phyloP scores from a whole-genome alignment of 768 basidiomycete species.

The Suillus paluster region DNA sequence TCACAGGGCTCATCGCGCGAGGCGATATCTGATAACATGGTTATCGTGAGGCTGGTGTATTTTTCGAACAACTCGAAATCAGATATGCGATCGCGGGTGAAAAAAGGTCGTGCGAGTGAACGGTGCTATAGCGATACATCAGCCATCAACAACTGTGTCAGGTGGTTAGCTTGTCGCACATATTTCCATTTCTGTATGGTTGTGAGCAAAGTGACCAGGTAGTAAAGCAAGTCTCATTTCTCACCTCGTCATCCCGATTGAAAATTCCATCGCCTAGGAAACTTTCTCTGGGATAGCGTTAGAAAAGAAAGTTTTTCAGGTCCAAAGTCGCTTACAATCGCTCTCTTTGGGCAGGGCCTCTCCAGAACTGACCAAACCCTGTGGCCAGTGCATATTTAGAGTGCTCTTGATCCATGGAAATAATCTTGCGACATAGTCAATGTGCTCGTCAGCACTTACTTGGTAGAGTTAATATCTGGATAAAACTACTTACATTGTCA shows the following conservation, averaged over 20 bases:
- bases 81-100: slow-evolving; percentile 70
- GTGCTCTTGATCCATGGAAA: slow-evolving; percentile 76
- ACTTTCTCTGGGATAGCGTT: slow-evolving; percentile 34
- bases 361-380: slow-evolving; percentile 70
- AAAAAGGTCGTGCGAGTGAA: slow-evolving; percentile 70
- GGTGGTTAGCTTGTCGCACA: slow-evolving; percentile 40
- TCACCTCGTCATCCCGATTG: slow-evolving; percentile 73
- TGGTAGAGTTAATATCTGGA: background rate
- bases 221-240: slow-evolving; percentile 12
- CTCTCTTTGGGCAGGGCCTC: slow-evolving; percentile 66
- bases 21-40: slow-evolving; percentile 49
- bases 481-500: slow-evolving; percentile 56
- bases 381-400: slow-evolving; percentile 66
- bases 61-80: slow-evolving; percentile 73
- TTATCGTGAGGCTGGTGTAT: slow-evolving; percentile 51
- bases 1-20: slow-evolving; percentile 52
- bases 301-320: slow-evolving; percentile 13
- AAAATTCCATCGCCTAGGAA: slow-evolving; percentile 81
- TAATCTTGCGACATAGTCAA: slow-evolving; percentile 48
- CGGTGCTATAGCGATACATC: slow-evolving; percentile 54
- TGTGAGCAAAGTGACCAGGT: slow-evolving; percentile 8
- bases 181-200: slow-evolving; percentile 61
- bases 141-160: slow-evolving; percentile 7
- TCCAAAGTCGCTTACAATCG: slow-evolving; percentile 52
- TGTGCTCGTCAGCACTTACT: background rate